Evolutionary conservation across 805 yeast genomes (phyloP), one percentile per base, ranked within the genome.

Genomic region (Cyberlindnera euphorbiiphila): DNA sequence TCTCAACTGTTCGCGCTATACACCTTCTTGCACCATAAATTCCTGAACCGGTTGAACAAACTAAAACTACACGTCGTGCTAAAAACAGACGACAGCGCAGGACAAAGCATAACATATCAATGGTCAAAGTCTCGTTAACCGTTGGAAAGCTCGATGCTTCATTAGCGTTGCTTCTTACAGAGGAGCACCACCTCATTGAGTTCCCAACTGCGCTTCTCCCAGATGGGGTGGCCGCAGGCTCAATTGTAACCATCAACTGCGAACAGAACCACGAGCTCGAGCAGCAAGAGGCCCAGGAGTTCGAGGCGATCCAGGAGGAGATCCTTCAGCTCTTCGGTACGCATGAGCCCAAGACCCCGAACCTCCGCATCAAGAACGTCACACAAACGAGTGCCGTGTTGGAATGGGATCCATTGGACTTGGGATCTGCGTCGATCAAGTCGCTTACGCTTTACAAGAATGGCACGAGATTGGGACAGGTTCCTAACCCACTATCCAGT

Each of bases 141-240:
- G 97, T 93, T 15, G 98, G 98, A 33, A 89, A 89, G 65, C 71
- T 91, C 30, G 98, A 93, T 59, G 96, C 97, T 10, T 88, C 97
- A 2, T 69, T 93, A 59, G 98, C 98, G 21, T 69, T 93, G 32
- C 69, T 93, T 30, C 74, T 94, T 25, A 91, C 98, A 14, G 76
- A 82, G 39, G 93, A 91, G 59, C 98, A 91, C 60, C 96, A 89
- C 57, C 71, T 91, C 44, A 89, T 93, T 47, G 98, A 93, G 56
- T 93, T 91, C 54, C 98, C 98, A n/a, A 87, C 98, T 4, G 78
- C 91, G 40, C 68, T 93, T 37, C 67, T 93, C 31, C 98, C 98
- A 8, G 84, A 81, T 50, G 89, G 91, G 26, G 93, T 89, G 24
- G 73, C 76, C 47, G 94, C 98, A 1, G 98, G 98, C 3, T 85